phyloP scores from a whole-genome alignment of 257 asterid genomes.

The Solanum verrucosum region DNA sequence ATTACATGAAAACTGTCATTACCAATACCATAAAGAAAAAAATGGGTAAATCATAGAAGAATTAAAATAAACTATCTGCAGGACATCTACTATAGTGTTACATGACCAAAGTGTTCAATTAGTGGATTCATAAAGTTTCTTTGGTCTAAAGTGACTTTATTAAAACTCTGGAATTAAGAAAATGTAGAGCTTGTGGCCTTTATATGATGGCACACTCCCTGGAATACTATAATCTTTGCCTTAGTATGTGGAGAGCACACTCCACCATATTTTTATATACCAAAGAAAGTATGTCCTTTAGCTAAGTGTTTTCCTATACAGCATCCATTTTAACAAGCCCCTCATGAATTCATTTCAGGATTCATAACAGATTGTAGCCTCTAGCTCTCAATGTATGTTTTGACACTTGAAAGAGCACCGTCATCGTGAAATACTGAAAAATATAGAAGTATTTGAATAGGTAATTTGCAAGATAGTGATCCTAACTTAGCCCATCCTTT shows the following conservation, averaged over 20 bases:
- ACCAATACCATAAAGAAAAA: neutral
- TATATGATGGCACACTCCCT: slow-evolving; percentile 31
- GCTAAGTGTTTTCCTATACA: slow-evolving; percentile 22
- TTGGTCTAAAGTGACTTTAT: neutral
- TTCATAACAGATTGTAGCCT: neutral
- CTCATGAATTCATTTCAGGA: neutral
- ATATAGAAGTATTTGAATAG: neutral
- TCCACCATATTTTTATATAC: slow-evolving; percentile 25
- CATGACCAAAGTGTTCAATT: neutral
- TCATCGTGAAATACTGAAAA: neutral
- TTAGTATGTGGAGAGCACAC: slow-evolving; percentile 41
- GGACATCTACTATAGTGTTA: neutral
- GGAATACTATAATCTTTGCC: slow-evolving; percentile 9
- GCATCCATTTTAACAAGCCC: slow-evolving; percentile 10
- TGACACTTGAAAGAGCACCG: neutral
- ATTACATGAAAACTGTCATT: neutral
- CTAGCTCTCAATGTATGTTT: neutral
- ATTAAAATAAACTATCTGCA: neutral
- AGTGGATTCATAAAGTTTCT: neutral
- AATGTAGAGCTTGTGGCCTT: neutral
- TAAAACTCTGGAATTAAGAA: neutral
- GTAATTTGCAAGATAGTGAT: neutral
- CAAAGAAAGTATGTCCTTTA: neutral
- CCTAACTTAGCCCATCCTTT: neutral
- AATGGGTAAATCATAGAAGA: neutral